phyloP scores from a whole-genome alignment of 176 grass and related monocot species.

The Oryza nivara region DNA sequence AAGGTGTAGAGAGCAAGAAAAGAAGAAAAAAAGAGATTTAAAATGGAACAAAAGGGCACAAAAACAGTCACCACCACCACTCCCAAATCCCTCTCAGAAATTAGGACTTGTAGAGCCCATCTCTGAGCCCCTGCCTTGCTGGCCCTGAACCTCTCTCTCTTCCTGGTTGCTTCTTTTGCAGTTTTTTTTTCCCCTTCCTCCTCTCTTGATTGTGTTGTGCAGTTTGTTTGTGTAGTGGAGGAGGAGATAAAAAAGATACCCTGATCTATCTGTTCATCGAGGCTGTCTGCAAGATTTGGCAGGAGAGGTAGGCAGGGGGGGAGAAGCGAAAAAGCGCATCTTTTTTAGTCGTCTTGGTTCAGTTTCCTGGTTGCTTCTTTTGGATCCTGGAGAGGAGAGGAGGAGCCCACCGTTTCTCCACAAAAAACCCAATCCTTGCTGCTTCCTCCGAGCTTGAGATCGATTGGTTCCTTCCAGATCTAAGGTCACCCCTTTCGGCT shows the following conservation, averaged over 20 bases:
- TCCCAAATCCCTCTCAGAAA: constrained; percentile 37
- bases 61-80: constrained; percentile 24
- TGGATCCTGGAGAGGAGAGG: constrained; percentile 38
- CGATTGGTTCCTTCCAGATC: constrained; percentile 52
- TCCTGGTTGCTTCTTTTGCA: neutral
- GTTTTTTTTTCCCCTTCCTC: constrained; percentile 1
- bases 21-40: neutral
- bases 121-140: constrained; percentile 54
- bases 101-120: constrained; percentile 63
- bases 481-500: constrained; percentile 15
- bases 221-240: constrained; percentile 7
- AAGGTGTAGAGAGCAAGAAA: neutral
- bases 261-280: constrained; percentile 42
- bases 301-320: constrained; percentile 6
- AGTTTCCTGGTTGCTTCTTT: constrained; percentile 54
- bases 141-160: constrained; percentile 42
- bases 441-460: constrained; percentile 35
- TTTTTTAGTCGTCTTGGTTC: constrained; percentile 34
- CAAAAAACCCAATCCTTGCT: constrained; percentile 46
- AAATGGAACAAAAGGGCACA: constrained; percentile 29
- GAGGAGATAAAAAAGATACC: constrained; percentile 22
- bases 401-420: constrained; percentile 43
- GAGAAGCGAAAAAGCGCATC: constrained; percentile 34
- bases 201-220: constrained; percentile 31
- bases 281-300: constrained; percentile 26